Evolutionary conservation across 805 yeast species (phyloP).

Genomic region (Phaffomyces thermotolerans): DNA sequence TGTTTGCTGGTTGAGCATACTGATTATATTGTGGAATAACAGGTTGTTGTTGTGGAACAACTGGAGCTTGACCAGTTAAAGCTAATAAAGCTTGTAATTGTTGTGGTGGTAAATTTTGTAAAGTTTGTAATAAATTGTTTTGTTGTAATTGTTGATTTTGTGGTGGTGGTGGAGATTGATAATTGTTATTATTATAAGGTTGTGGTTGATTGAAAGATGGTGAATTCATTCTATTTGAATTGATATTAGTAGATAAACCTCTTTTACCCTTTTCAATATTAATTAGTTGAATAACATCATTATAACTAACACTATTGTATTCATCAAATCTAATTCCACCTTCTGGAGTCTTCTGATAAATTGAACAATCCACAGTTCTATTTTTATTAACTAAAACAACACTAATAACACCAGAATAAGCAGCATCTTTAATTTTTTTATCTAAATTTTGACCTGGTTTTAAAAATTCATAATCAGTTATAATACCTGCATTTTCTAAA

Average conservation of each 20-base stretch:
- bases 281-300: slow-evolving; percentile 44
- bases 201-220: background rate
- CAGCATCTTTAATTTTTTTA: slow-evolving; percentile 63
- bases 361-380: slow-evolving; percentile 58
- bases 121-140: slow-evolving; percentile 6
- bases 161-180: slow-evolving; percentile 8
- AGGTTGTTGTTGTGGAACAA: slow-evolving; percentile 8
- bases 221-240: background rate
- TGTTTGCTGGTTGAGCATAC: background rate
- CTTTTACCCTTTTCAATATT: slow-evolving; percentile 1
- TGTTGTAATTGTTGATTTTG: slow-evolving; percentile 1
- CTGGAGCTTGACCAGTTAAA: slow-evolving; percentile 6
- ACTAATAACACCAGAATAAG: slow-evolving; percentile 70
- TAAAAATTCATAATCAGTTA: slow-evolving; percentile 35
- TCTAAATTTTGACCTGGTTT: slow-evolving; percentile 35
- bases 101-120: slow-evolving; percentile 9
- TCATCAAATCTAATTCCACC: slow-evolving; percentile 82
- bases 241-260: background rate
- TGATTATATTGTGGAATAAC: background rate
- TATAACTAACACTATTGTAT: slow-evolving; percentile 59
- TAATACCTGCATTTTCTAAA: slow-evolving; percentile 33
- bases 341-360: slow-evolving; percentile 59
- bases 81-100: slow-evolving; percentile 11
- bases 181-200: background rate
- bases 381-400: slow-evolving; percentile 55